Conservation (phyloP, 2,329 filamentous ascomycete species). For the Teratosphaeriaceae sp. region DNA sequence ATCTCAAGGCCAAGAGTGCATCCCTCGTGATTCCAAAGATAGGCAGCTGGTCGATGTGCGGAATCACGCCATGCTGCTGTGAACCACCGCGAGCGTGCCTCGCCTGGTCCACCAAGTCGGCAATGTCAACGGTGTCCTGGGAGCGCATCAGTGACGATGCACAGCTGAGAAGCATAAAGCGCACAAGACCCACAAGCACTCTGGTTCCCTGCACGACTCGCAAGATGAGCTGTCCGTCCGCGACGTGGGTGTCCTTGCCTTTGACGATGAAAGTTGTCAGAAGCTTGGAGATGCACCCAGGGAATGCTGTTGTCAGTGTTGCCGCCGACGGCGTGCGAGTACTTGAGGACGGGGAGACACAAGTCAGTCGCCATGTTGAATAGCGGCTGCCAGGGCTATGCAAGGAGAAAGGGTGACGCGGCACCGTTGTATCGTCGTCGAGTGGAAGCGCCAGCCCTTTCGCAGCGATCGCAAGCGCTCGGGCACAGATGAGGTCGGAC, state of each 20-base stretch:
- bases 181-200: slow-evolving; percentile 9
- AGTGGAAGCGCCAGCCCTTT: no score
- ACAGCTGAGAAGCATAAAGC: neutral
- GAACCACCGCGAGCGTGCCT: slow-evolving; percentile 9
- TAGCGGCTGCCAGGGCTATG: slow-evolving; percentile 4
- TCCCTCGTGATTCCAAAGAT: slow-evolving; percentile 38
- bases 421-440: no score
- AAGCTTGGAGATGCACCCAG: slow-evolving; percentile 29
- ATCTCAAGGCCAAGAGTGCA: slow-evolving; percentile 36
- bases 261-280: slow-evolving; percentile 26
- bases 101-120: slow-evolving; percentile 19
- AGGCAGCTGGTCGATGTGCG: slow-evolving; percentile 35
- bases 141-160: slow-evolving; percentile 5
- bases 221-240: slow-evolving; percentile 11
- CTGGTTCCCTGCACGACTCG: slow-evolving; percentile 13
- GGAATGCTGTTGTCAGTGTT: slow-evolving; percentile 24
- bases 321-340: slow-evolving; percentile 28
- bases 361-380: slow-evolving; percentile 21
- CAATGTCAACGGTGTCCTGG: slow-evolving; percentile 27
- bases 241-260: slow-evolving; percentile 6
- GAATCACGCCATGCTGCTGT: slow-evolving; percentile 21
- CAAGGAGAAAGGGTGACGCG: no score
- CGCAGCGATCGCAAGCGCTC: no score
- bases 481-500: neutral
- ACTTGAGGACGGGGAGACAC: slow-evolving; percentile 24